These are phyloP conservation scores for Canariomyces notabilis DNA, from an alignment of 2,329 filamentous ascomycete species.

Conservation along the genomic window DNA sequence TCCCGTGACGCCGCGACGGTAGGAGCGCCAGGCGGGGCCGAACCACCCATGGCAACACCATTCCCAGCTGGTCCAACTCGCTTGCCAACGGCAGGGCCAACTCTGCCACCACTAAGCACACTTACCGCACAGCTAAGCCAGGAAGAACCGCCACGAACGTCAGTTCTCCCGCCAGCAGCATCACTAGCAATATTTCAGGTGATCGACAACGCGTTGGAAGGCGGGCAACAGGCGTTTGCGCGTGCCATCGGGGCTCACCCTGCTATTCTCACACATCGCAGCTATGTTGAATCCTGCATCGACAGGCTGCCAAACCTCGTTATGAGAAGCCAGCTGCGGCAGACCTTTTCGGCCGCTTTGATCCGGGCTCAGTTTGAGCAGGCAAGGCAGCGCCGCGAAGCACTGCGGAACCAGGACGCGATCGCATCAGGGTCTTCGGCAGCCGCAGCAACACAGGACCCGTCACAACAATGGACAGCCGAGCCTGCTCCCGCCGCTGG, in stretches of 20 bases:
- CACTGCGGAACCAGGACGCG: conserved; percentile 22
- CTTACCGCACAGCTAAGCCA: conserved; percentile 24
- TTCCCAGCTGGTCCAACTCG: conserved; percentile 8
- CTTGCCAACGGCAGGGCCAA: conserved; percentile 7
- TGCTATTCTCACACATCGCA: conserved; percentile 43
- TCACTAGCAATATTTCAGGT: conserved; percentile 43
- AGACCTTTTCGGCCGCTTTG: conserved; percentile 44
- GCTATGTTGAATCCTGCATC: conserved; percentile 46
- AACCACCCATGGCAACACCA: neutral
- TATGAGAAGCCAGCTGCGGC: conserved; percentile 44
- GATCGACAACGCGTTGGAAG: conserved; percentile 49
- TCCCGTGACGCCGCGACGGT: conserved; percentile 4
- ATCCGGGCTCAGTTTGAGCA: conserved; percentile 44
- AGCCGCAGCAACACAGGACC: neutral
- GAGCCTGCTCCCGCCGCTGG: conserved; percentile 12
- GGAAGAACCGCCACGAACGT: conserved; percentile 30
- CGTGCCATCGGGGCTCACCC: conserved; percentile 44
- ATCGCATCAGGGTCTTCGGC: neutral
- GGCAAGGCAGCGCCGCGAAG: conserved; percentile 26
- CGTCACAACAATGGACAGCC: neutral
- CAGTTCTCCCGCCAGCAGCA: conserved; percentile 32
- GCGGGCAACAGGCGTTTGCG: conserved; percentile 44
- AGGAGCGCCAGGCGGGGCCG: neutral
- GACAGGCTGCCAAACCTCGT: conserved; percentile 47
- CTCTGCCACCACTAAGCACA: conserved; percentile 13